phyloP scores from a whole-genome alignment of 2,329 filamentous ascomycete species.

The Keithomyces neogunnii region DNA sequence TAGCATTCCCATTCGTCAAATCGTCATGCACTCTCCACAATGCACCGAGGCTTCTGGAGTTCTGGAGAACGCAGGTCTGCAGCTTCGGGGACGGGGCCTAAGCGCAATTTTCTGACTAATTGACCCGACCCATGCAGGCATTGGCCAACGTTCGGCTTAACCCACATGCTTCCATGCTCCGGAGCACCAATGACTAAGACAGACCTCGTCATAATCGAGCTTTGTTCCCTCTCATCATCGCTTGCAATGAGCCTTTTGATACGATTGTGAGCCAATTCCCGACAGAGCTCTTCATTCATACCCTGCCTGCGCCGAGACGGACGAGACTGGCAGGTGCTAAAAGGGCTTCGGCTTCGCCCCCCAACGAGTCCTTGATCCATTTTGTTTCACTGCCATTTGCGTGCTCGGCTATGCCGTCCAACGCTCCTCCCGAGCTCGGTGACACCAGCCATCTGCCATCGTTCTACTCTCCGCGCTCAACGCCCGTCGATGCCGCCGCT shows the following conservation, averaged over 20 bases:
- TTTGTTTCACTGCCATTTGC: too few species aligned
- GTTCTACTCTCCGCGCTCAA: conserved; percentile 36
- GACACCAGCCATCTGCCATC: conserved; percentile 32
- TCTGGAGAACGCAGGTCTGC: too few species aligned
- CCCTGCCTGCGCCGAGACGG: not conserved
- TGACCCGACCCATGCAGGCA: not conserved
- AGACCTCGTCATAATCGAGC: too few species aligned
- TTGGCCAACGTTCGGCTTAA: too few species aligned
- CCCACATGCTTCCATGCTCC: too few species aligned
- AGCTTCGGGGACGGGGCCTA: not conserved
- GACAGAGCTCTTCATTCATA: not conserved
- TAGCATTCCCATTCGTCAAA: too few species aligned
- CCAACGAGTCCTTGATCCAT: not conserved
- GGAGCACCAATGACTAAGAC: too few species aligned
- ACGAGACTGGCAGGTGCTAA: not conserved
- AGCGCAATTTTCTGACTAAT: conserved; percentile 1
- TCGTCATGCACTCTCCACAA: not conserved
- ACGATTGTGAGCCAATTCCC: not conserved
- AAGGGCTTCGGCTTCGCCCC: not conserved
- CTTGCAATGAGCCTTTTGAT: not conserved
- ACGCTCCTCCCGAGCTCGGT: conserved; percentile 5
- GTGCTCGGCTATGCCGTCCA: conserved; percentile 2
- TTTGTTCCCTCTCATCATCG: too few species aligned
- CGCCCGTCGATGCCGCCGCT: conserved; percentile 16
- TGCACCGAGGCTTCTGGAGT: not conserved